Evolutionary conservation across 352 stramenopile species (phyloP), one percentile per base, ranked within the genome.

Genomic region (Globisporangium spiculum): DNA sequence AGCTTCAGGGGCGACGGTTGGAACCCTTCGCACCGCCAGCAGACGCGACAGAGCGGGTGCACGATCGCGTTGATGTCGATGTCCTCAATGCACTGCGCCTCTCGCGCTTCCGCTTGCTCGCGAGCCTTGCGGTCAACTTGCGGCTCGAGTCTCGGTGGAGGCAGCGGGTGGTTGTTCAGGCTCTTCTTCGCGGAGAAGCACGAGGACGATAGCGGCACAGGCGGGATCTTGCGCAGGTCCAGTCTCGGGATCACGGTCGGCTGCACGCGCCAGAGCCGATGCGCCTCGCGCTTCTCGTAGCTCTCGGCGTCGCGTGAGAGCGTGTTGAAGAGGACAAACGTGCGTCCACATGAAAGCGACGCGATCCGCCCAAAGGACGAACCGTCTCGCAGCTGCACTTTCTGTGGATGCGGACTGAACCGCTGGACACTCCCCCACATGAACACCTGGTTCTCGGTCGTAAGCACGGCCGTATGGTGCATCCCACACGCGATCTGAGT

Each of bases 271-370:
- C 81, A 92, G 27, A 91, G 68, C 0, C 81, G 75, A 7, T 78
- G 69, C 3, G 77, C 80, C 38, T 92, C 72, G 27, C 67, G 71
- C 32, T 68, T 73, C 60, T 94, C 86, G 63, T 90, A 94, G 63
- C 81, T 89, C 46, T 77, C 60, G 0, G 75, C 57, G 53, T 81
- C 76, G 16, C 81, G 74, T 24, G 75, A 77, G 20, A 88, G 27
- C 4, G 83, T 92, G 69, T 89, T 93, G 66, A 93, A 93, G 22
- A 91, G 64, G 8, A 86, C 92, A 34, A 93, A 94, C 7, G 76
- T 90, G 27, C 81, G 75, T 12, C 86, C 86, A 73, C 86, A 94
- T 20, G 84, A 75, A 30, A 94, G 72, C 24, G 84, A 88, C 14
- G 71, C 75, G 46, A 92, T 83, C 10, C 71, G 70, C 2, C 74